phyloP scores from a whole-genome alignment of 2,329 filamentous ascomycete species.

The Fusarium goolgardi region DNA sequence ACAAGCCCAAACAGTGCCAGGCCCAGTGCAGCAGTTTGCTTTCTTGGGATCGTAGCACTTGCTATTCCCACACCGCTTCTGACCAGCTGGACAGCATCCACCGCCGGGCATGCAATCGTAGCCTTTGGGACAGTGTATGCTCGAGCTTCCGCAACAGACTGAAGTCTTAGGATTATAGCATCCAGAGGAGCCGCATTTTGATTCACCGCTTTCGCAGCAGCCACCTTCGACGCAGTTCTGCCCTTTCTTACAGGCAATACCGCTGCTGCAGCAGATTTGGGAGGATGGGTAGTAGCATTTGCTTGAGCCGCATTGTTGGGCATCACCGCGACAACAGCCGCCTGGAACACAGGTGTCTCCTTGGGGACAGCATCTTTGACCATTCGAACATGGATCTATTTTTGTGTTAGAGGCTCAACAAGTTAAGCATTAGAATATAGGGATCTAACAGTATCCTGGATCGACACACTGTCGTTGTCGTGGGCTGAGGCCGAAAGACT shows the following conservation, averaged over 20 bases:
- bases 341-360: slow-evolving; percentile 8
- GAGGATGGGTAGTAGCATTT: slow-evolving; percentile 3
- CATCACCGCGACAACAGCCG: slow-evolving; percentile 5
- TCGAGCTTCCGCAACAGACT: background rate
- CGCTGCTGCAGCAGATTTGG: background rate
- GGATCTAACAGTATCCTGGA: background rate
- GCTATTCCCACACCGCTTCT: slow-evolving; percentile 15
- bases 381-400: slow-evolving; percentile 9
- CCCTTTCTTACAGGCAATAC: background rate
- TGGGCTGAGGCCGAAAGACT: background rate
- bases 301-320: background rate
- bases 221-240: slow-evolving; percentile 6
- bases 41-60: slow-evolving; percentile 20
- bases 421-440: rapidly evolving
- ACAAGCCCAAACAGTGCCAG: slow-evolving; percentile 11
- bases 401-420: rapidly evolving
- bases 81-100: slow-evolving; percentile 6
- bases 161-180: slow-evolving; percentile 6
- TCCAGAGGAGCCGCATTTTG: background rate
- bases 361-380: slow-evolving; percentile 1
- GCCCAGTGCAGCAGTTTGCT: background rate
- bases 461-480: background rate
- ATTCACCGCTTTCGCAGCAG: background rate
- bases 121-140: background rate
- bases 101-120: slow-evolving; percentile 20